Evolutionary conservation across 139 green algal species (phyloP), one percentile per base, ranked within the genome.

Genomic region (Dunaliella primolecta): DNA sequence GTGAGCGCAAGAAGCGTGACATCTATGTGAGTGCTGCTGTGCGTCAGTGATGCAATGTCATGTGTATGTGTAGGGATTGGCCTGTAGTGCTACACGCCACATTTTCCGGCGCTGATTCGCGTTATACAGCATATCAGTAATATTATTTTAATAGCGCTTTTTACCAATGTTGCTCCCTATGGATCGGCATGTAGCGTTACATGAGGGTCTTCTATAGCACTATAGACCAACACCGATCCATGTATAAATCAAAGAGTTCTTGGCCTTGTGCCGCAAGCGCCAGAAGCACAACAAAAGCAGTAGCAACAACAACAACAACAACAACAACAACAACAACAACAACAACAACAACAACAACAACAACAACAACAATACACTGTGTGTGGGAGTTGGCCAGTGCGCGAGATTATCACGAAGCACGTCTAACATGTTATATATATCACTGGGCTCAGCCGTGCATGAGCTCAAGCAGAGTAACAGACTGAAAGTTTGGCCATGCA

Each of bases 1-100:
- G 95, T 0, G 95, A 98, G 89, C 83, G 86, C 31, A 92, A 92
- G 27, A 98, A 98, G 88, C 82, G 91, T 7, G 92, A 95, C 75
- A 37, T 95, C 7, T 84, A 89, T 85, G 92, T 95, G 77, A 84
- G 91, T 70, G 46, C 46, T 2, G 33, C 29, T 36, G 37, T 0
- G 21, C 34, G 25, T 20, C 31, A 55, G 27, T 25, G 20, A 78
- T 77, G 55, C 2, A 23, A 29, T 15, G 24, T 35, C n/a, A 75
- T 36, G 36, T 24, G 31, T 30, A 25, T 29, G 21, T 64, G 29
- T 20, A 20, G 74, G n/a, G 74, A 79, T 34, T 21, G n/a, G 74
- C 7, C 23, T 29, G 21, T 15, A 57, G 55, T 77, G 78, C 2
- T 2, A 38, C 7, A 46, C n/a, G n/a, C n/a, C n/a, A n/a, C n/a